Conservation (phyloP, 768 basidiomycete genomes). For the Tricholoma furcatifolium region DNA sequence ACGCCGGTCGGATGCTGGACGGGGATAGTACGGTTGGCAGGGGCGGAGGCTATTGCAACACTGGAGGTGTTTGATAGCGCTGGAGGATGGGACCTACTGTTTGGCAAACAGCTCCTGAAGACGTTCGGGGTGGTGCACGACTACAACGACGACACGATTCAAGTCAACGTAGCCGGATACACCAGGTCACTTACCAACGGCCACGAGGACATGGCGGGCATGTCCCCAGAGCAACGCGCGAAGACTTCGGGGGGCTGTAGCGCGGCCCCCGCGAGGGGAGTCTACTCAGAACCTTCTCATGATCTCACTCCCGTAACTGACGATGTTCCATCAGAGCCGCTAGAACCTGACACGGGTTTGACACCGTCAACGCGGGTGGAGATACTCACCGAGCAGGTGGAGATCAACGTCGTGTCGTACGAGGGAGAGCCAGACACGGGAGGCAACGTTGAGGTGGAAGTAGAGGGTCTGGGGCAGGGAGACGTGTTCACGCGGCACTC, state of each 20-base stretch:
- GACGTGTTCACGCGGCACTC: constrained; percentile 19
- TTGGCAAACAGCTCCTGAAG: constrained; percentile 26
- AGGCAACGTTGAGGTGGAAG: no score
- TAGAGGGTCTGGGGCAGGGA: no score
- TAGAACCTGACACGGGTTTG: no score
- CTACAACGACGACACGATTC: constrained; percentile 17
- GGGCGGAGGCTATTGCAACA: neutral
- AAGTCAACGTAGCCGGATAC: no score
- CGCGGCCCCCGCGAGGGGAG: neutral
- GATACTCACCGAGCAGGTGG: no score
- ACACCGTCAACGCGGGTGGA: no score
- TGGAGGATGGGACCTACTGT: constrained; percentile 23
- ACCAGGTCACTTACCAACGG: no score
- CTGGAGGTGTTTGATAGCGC: constrained; percentile 27
- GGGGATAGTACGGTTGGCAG: constrained; percentile 6
- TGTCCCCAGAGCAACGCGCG: neutral
- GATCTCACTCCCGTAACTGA: no score
- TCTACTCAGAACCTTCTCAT: no score
- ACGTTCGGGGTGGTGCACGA: constrained; percentile 23
- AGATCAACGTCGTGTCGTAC: no score
- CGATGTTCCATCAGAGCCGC: no score
- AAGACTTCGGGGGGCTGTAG: neutral
- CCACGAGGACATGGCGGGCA: neutral
- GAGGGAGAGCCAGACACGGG: no score
- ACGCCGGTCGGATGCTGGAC: constrained; percentile 8